phyloP scores from a whole-genome alignment of 2,329 filamentous ascomycete genomes.

The Dactylellina drechsleri region DNA sequence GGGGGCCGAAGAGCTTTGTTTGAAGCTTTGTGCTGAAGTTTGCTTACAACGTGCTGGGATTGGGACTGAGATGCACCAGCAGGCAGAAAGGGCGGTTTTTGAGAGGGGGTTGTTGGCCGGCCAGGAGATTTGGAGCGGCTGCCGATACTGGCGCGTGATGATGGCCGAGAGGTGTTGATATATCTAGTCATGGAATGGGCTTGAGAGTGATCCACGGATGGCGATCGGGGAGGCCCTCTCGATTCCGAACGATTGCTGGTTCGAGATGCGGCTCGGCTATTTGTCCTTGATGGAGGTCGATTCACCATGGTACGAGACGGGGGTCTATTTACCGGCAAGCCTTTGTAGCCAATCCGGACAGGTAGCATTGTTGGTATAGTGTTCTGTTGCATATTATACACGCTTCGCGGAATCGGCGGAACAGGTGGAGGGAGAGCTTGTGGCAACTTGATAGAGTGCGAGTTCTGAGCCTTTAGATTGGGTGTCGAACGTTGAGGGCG shows the following conservation, averaged over 20 bases:
- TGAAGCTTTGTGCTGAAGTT: slow-evolving; percentile 72
- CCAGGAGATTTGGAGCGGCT: slow-evolving; percentile 77
- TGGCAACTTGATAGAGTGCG: slow-evolving; percentile 42
- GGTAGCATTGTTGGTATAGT: slow-evolving; percentile 67
- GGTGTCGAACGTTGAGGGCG: slow-evolving; percentile 49
- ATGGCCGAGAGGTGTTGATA: slow-evolving; percentile 53
- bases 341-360: slow-evolving; percentile 57
- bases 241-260: slow-evolving; percentile 50
- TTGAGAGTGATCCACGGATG: slow-evolving; percentile 36
- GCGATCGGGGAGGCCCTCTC: slow-evolving; percentile 39
- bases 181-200: slow-evolving; percentile 38
- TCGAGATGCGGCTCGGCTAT: slow-evolving; percentile 62
- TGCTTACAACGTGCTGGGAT: slow-evolving; percentile 80
- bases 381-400: slow-evolving; percentile 58
- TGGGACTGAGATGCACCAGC: slow-evolving; percentile 77
- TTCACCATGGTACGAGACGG: slow-evolving; percentile 66
- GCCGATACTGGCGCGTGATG: slow-evolving; percentile 56
- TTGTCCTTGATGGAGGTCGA: slow-evolving; percentile 56
- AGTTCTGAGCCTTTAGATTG: slow-evolving; percentile 47
- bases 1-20: slow-evolving; percentile 75
- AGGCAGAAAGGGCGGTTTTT: slow-evolving; percentile 79
- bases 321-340: slow-evolving; percentile 68
- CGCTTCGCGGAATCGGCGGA: slow-evolving; percentile 56
- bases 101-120: slow-evolving; percentile 66
- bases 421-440: slow-evolving; percentile 57